A percentile compares a stretch with the other conserved stretches of the same genome.
These are phyloP conservation scores for Aspergillus uvarum DNA, from an alignment of 2,329 filamentous ascomycete genomes.

Conservation along the genomic window DNA sequence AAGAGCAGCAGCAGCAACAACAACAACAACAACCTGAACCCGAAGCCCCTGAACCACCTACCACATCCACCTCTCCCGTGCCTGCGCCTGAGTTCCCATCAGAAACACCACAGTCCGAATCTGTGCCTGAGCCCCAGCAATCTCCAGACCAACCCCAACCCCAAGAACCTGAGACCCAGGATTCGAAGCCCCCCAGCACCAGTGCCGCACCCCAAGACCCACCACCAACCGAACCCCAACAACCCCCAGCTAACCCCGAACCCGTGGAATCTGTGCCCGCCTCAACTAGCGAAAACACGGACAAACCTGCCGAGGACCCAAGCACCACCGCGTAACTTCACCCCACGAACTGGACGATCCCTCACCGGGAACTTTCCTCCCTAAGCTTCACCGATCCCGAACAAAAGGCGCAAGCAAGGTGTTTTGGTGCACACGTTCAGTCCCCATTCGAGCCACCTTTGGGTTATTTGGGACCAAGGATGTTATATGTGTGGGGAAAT, in stretches of 20 bases:
- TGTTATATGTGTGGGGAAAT: not conserved
- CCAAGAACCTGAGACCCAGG: not conserved
- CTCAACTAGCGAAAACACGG: not conserved
- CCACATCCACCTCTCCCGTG: not conserved
- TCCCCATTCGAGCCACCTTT: not conserved
- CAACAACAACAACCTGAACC: not conserved
- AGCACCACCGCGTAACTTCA: not conserved
- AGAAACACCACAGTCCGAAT: not conserved
- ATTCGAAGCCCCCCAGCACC: not conserved
- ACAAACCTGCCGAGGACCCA: not conserved
- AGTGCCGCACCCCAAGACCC: not conserved
- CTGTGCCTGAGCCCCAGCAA: not conserved
- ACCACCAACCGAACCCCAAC: no score
- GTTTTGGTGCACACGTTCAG: not conserved
- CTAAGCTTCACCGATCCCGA: no score
- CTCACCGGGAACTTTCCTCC: not conserved
- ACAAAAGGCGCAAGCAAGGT: not conserved
- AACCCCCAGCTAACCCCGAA: no score
- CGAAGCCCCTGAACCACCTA: not conserved
- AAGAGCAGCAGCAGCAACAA: not conserved
- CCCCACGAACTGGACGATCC: not conserved
- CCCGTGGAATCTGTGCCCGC: not conserved
- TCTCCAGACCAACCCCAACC: not conserved
- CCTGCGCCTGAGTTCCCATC: not conserved
- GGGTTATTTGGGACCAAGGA: no score